These are phyloP conservation scores for Naganishia kalamii DNA, from an alignment of 768 basidiomycete species.

Conservation along the genomic window DNA sequence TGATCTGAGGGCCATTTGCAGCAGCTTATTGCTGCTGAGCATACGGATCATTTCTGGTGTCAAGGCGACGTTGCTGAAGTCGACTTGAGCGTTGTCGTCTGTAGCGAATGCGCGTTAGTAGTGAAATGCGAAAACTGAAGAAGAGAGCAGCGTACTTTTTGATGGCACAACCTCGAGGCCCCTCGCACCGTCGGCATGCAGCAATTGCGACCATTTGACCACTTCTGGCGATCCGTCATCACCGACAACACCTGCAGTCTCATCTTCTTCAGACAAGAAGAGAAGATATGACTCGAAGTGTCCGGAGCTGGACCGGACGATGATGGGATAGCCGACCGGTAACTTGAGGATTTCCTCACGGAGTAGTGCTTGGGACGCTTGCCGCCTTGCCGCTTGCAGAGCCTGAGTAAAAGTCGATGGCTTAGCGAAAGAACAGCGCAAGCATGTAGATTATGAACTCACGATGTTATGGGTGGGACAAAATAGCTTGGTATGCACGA, in stretches of 20 bases:
- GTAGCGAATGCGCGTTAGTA: neutral
- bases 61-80: slow-evolving; percentile 17
- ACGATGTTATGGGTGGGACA: slow-evolving; percentile 1
- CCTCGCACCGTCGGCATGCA: neutral
- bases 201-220: slow-evolving; percentile 5
- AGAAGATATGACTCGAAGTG: slow-evolving; percentile 79
- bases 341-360: slow-evolving; percentile 35
- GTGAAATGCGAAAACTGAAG: neutral
- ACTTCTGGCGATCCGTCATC: slow-evolving; percentile 26
- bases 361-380: slow-evolving; percentile 67
- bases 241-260: slow-evolving; percentile 75
- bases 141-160: neutral
- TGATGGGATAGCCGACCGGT: slow-evolving; percentile 63
- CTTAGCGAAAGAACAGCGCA: neutral
- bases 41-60: slow-evolving; percentile 18
- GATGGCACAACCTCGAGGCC: neutral
- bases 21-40: slow-evolving; percentile 9
- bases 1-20: slow-evolving; percentile 5
- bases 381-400: slow-evolving; percentile 66
- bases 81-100: slow-evolving; percentile 2
- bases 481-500: slow-evolving; percentile 10
- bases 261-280: slow-evolving; percentile 62
- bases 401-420: slow-evolving; percentile 50
- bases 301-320: slow-evolving; percentile 74
- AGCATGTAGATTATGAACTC: neutral